Percentiles rank a stretch among this genome's conserved stretches.
These are phyloP conservation scores for Pichia terricola DNA, from an alignment of 1,139 yeast species.

Conservation along the genomic window DNA sequence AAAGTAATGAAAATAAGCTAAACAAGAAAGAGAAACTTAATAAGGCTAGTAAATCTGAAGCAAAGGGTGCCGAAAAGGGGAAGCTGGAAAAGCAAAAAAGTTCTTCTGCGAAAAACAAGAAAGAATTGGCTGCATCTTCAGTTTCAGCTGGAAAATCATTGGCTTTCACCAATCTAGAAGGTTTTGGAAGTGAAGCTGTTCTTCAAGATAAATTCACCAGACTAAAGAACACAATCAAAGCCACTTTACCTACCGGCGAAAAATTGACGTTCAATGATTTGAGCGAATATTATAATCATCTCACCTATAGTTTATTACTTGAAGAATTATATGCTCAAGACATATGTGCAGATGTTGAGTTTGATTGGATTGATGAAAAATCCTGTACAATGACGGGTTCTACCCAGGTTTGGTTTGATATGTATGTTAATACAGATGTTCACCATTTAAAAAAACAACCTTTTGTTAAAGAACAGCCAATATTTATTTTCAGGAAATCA, in stretches of 20 bases:
- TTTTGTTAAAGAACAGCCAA: slow-evolving; percentile 37
- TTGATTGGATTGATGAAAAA: slow-evolving; percentile 35
- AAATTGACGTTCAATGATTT: slow-evolving; percentile 40
- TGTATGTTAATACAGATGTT: slow-evolving; percentile 29
- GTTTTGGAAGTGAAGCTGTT: slow-evolving; percentile 8
- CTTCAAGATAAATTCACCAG: slow-evolving; percentile 10
- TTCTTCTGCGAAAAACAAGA: too few relatives aligned
- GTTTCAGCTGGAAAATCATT: too few relatives aligned
- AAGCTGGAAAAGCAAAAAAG: too few relatives aligned
- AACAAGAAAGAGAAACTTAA: too few relatives aligned
- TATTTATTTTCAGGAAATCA: slow-evolving; percentile 31
- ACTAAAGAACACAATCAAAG: slow-evolving; percentile 14
- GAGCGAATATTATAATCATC: slow-evolving; percentile 45
- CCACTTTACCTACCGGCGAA: slow-evolving; percentile 25
- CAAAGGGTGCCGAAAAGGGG: too few relatives aligned
- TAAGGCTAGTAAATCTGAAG: too few relatives aligned
- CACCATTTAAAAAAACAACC: slow-evolving; percentile 36
- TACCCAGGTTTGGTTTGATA: slow-evolving; percentile 16
- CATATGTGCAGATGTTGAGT: slow-evolving; percentile 37
- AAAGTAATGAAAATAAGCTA: too few relatives aligned
- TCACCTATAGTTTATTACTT: slow-evolving; percentile 50
- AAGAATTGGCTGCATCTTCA: too few relatives aligned
- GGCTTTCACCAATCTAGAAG: not conserved
- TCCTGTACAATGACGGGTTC: slow-evolving; percentile 25
- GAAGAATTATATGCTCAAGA: slow-evolving; percentile 45